These are phyloP conservation scores for Coffea humblotiana DNA, from an alignment of 305 asterid genomes.

Conservation along the genomic window DNA sequence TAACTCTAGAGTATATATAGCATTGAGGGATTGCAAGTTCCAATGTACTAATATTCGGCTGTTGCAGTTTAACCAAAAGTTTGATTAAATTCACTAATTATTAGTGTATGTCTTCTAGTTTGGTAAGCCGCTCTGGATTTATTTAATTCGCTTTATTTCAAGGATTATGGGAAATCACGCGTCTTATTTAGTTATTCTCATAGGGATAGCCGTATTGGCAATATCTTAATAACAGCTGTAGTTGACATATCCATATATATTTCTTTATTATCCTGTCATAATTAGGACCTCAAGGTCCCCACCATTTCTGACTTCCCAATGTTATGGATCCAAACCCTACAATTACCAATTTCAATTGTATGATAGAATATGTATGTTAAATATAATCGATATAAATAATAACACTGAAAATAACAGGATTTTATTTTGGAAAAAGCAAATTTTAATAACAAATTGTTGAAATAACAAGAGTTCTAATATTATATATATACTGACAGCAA, in stretches of 20 bases:
- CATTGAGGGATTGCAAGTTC: background rate
- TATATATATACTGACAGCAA: no score
- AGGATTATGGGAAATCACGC: background rate
- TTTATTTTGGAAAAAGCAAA: no score
- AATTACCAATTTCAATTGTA: no score
- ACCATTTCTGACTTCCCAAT: no score
- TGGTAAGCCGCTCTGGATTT: no score
- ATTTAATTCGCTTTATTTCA: no score
- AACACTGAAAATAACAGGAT: no score
- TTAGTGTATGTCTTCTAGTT: background rate
- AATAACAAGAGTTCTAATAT: no score
- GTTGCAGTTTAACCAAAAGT: background rate
- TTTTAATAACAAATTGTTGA: no score
- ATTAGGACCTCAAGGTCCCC: background rate
- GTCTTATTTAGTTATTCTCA: background rate
- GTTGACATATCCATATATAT: background rate
- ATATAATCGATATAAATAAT: no score
- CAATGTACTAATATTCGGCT: slow-evolving; percentile 5
- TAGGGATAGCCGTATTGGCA: background rate
- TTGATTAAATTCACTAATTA: background rate
- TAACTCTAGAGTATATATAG: background rate
- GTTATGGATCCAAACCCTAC: no score
- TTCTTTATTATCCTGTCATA: background rate
- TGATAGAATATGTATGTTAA: no score
- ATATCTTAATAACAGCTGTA: background rate